Conservation (phyloP, 345 rosid genomes). For the Moricandia moricandioides region DNA sequence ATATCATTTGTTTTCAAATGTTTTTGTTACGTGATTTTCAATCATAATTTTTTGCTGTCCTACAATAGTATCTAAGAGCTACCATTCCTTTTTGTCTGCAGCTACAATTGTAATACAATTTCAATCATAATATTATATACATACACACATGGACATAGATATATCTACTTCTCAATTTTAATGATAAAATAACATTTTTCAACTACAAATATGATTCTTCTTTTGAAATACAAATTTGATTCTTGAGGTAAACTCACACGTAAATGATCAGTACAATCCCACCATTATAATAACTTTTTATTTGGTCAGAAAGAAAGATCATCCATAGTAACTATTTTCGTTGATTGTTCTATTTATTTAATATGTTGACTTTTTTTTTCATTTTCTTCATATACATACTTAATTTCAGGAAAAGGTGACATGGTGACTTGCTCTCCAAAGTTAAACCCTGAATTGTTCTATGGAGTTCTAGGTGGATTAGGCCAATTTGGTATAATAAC, state of each 20-base stretch:
- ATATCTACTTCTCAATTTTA: background rate
- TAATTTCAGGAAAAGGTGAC: conserved; percentile 61
- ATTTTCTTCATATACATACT: background rate
- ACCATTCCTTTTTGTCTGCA: background rate
- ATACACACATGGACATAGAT: background rate
- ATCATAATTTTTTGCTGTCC: no score
- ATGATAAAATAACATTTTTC: background rate
- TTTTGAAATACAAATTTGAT: background rate
- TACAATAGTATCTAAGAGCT: no score
- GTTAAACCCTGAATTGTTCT: conserved; percentile 56
- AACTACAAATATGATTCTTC: conserved; percentile 1
- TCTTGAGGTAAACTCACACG: conserved; percentile 19
- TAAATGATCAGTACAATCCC: background rate
- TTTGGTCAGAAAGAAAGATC: conserved; percentile 24
- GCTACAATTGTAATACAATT: background rate
- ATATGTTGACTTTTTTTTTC: conserved; percentile 5
- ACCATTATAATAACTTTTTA: background rate
- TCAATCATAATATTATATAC: background rate
- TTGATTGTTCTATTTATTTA: background rate
- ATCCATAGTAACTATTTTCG: background rate
- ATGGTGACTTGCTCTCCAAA: conserved; percentile 52
- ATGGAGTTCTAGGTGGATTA: conserved; percentile 70
- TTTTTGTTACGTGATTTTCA: no score
- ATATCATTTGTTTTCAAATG: no score
- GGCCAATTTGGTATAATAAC: conserved; percentile 87